Conservation (phyloP, 495 filamentous ascomycete species). For the Penicillium roqueforti region DNA sequence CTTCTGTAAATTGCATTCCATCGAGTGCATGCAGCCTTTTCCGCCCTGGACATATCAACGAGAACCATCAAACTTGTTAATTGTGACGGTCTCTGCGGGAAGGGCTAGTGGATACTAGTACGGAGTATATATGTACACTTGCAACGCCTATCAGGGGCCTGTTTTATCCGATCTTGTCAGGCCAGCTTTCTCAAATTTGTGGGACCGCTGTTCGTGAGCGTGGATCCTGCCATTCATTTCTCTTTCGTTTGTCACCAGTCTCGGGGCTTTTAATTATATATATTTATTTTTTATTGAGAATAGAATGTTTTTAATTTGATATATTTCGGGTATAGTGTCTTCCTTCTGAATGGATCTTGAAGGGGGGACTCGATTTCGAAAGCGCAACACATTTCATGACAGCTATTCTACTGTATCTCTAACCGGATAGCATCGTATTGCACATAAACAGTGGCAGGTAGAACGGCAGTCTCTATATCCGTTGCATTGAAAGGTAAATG, state of each 20-base stretch:
- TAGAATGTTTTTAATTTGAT: conserved; percentile 9
- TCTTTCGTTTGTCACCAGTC: conserved; percentile 14
- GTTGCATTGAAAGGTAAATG: conserved; percentile 51
- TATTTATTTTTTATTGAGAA: conserved; percentile 15
- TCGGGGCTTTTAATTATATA: conserved; percentile 9
- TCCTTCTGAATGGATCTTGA: not conserved
- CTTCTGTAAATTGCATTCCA: conserved; percentile 32
- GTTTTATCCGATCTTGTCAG: conserved; percentile 4
- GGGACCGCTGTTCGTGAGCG: not conserved
- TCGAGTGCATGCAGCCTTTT: not conserved
- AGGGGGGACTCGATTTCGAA: not conserved
- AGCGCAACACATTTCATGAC: not conserved
- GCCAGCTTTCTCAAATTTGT: not conserved
- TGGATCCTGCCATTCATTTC: conserved; percentile 17
- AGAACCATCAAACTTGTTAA: conserved; percentile 1
- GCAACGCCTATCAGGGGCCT: conserved; percentile 7
- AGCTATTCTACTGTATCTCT: conserved; percentile 31
- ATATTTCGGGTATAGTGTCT: not conserved
- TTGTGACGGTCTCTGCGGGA: not conserved
- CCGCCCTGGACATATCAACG: conserved; percentile 1
- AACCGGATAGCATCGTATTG: conserved; percentile 57
- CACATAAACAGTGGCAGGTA: conserved; percentile 49
- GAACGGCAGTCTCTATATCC: conserved; percentile 49
- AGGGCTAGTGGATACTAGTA: conserved; percentile 4
- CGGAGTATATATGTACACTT: conserved; percentile 17